A percentile compares a stretch with the other conserved stretches of the same genome.
These are phyloP conservation scores for Saxophila tyrrhenica DNA, from an alignment of 495 filamentous ascomycete species.

Conservation along the genomic window DNA sequence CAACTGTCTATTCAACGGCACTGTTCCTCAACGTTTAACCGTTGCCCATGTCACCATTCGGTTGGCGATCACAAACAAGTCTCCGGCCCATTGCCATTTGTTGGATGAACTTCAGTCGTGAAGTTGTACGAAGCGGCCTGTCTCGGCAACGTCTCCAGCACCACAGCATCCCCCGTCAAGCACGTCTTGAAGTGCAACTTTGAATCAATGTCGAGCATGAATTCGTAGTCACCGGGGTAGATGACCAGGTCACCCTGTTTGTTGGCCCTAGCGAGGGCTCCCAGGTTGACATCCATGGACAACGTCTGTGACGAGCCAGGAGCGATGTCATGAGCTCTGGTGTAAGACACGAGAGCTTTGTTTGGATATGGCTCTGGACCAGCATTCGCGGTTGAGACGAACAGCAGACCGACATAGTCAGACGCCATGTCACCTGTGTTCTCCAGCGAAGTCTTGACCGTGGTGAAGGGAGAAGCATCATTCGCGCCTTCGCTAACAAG, in stretches of 20 bases:
- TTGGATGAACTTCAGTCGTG: neutral
- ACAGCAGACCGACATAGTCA: conserved; percentile 50
- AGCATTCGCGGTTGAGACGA: conserved; percentile 34
- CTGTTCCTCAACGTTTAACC: too few relatives aligned
- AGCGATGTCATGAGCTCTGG: conserved; percentile 38
- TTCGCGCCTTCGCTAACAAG: too few relatives aligned
- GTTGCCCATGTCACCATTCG: too few relatives aligned
- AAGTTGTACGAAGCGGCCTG: neutral
- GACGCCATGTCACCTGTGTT: conserved; percentile 47
- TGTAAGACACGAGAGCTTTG: conserved; percentile 53
- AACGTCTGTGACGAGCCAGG: conserved; percentile 30
- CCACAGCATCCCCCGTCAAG: conserved; percentile 33
- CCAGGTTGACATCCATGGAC: conserved; percentile 42
- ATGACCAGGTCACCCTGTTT: conserved; percentile 47
- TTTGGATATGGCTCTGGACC: conserved; percentile 52
- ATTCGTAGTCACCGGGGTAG: conserved; percentile 53
- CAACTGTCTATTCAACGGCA: too few relatives aligned
- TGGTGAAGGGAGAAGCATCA: neutral
- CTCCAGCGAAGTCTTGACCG: neutral
- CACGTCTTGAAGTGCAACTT: conserved; percentile 30
- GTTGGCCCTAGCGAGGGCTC: conserved; percentile 47
- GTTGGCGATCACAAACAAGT: too few relatives aligned
- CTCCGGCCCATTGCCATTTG: too few relatives aligned
- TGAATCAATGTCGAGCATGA: conserved; percentile 42
- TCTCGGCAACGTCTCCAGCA: conserved; percentile 17